These are phyloP conservation scores for Camellia oleifera DNA, from an alignment of 179 eudicot species.

Conservation along the genomic window DNA sequence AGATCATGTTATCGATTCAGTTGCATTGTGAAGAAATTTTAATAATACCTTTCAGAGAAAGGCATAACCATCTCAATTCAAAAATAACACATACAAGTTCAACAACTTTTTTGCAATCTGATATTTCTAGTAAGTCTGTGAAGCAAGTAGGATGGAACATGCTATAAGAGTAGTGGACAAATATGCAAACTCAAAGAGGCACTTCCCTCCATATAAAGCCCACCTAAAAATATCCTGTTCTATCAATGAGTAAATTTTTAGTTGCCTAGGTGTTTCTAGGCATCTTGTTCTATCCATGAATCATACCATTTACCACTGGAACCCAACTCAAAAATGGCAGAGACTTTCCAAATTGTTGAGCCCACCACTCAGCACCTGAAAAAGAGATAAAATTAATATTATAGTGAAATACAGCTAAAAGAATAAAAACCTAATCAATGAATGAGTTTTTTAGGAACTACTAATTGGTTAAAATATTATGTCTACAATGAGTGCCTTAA, in stretches of 20 bases:
- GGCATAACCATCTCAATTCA: not conserved
- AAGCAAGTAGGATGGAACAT: not conserved
- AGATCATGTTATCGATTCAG: not conserved
- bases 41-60: not conserved
- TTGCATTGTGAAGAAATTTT: not conserved
- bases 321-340: conserved; percentile 83
- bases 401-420: not conserved
- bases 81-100: not conserved
- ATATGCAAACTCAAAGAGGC: conserved; percentile 3
- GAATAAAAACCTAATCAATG: not conserved
- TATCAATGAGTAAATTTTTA: not conserved
- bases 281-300: not conserved
- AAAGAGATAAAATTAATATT: conserved; percentile 6
- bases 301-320: conserved; percentile 73
- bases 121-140: not conserved
- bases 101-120: not conserved
- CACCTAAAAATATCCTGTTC: not conserved
- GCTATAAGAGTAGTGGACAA: not conserved
- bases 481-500: not conserved
- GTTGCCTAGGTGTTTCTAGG: not conserved
- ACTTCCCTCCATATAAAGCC: not conserved
- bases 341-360: conserved; percentile 68
- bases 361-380: conserved; percentile 98
- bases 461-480: not conserved
- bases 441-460: not conserved